Evolutionary conservation across 306 rosid genomes (phyloP).

Genomic region (Macrotyloma uniflorum): DNA sequence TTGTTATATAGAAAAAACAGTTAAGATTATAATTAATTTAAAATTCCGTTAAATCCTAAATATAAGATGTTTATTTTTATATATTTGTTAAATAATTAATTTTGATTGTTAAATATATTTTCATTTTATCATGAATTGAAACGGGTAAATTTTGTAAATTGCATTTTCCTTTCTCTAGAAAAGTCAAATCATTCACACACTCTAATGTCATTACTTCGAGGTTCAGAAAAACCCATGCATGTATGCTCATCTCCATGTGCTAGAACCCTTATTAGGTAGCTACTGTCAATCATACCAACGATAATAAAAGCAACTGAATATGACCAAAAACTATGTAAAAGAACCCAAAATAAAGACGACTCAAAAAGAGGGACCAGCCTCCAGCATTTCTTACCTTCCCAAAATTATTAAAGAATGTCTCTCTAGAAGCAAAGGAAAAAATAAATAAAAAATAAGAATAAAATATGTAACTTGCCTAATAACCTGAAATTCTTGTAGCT

Average conservation of each 20-base stretch:
- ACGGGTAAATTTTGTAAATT: no score
- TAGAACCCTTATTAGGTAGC: neutral
- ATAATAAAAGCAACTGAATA: neutral
- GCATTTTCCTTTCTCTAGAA: no score
- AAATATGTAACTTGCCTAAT: slow-evolving; percentile 51
- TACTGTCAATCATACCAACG: neutral
- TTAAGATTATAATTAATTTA: no score
- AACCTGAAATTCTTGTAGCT: slow-evolving; percentile 49
- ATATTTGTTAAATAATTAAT: no score
- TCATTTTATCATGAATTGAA: no score
- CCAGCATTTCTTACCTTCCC: slow-evolving; percentile 46
- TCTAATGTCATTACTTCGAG: neutral
- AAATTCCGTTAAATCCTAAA: no score
- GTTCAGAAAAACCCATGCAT: neutral
- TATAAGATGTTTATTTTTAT: no score
- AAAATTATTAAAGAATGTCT: slow-evolving; percentile 55
- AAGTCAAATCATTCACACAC: no score
- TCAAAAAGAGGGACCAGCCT: slow-evolving; percentile 34
- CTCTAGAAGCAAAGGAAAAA: slow-evolving; percentile 39
- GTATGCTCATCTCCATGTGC: neutral
- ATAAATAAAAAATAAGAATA: slow-evolving; percentile 33
- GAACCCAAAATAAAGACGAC: slow-evolving; percentile 3
- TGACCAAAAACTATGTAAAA: neutral
- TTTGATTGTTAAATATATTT: no score
- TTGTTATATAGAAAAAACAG: no score